Percentiles rank a stretch among this genome's conserved stretches.
These are phyloP conservation scores for Diphasiastrum complanatum DNA, from an alignment of 83 land plant species.

Conservation along the genomic window DNA sequence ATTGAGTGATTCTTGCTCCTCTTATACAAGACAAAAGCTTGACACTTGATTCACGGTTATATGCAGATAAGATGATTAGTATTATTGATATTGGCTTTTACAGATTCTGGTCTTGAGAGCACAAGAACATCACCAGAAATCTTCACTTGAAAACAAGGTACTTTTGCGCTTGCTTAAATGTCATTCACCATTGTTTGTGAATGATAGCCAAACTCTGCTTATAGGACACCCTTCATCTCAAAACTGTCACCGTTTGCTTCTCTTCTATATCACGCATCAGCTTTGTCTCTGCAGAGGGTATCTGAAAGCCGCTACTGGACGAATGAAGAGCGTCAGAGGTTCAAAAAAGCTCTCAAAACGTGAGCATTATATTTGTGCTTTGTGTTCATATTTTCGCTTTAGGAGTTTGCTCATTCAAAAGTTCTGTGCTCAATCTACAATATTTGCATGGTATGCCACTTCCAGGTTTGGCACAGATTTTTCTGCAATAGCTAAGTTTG, in stretches of 20 bases:
- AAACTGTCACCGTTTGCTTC: not conserved
- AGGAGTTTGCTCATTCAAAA: not conserved
- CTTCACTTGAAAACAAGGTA: constrained; percentile 18
- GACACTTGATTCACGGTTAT: not conserved
- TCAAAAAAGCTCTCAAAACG: constrained; percentile 46
- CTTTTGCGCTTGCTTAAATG: too few species aligned
- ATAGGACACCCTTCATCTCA: constrained; percentile 5
- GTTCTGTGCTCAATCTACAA: not conserved
- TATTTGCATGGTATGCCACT: not conserved
- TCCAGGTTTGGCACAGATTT: constrained; percentile 50
- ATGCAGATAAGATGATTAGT: not conserved
- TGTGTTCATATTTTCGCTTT: not conserved
- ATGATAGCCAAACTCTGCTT: not conserved
- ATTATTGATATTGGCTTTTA: not conserved
- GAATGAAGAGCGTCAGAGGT: constrained; percentile 47
- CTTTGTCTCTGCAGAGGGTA: constrained; percentile 12
- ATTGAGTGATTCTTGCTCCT: not conserved
- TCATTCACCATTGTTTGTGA: not conserved
- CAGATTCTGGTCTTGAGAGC: constrained; percentile 19
- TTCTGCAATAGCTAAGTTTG: constrained; percentile 47
- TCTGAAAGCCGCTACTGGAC: constrained; percentile 52
- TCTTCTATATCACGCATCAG: not conserved
- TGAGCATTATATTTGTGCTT: not conserved
- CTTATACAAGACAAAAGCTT: not conserved
- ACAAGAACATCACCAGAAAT: constrained; percentile 19